Base-by-base conservation (phyloP, 495 filamentous ascomycete genomes). In the Xylaria curta region DNA sequence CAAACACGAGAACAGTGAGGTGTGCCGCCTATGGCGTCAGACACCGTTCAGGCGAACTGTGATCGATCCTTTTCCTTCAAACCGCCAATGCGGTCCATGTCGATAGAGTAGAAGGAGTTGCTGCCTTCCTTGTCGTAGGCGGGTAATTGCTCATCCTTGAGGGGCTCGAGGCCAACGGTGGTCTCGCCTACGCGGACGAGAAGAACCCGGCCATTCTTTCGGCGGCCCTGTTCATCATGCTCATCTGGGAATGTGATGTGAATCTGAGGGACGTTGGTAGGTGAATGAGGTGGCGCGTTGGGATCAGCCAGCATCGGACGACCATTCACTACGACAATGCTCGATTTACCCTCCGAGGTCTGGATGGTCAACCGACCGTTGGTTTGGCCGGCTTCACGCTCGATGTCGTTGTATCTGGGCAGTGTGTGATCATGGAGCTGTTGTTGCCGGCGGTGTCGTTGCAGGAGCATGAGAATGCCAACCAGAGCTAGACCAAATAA, bases 191-290 rank as follows among this genome's bases (percentile, higher is more conserved):
- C 94, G 56, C 92, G 87, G 33, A 99, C 95, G 13, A 98, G 88
- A n/a, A 99, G 92, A 33, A 97, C 92, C 12, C 94, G 88, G 36
- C 94, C 95, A 61, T 91, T 94, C 83, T 91, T 93, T 71, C 88
- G 88, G 80, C 92, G 92, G 68, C 97, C 97, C 56, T 90, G 89
- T 74, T 97, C 92, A 76, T 94, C 95, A 65, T 92, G 89, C 86
- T 98, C 95, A 74, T 99, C 96, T 17, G 96, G 96, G 84, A 99
- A 98, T 0, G 96, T 99, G 78, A 99, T 97, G 80, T 95, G 93
- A 77, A 99, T 99, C 82, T 98, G 94, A 13, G 96, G 96, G 15
- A 98, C 89, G 68, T 86, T 86, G 74, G 84, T 86, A n/a, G 93
- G 93, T 69, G 93, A 94, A 58, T 90, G 81, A 36, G 94, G 93